phyloP scores from a whole-genome alignment of 768 basidiomycete species.

The Xerocomellus intermedius region DNA sequence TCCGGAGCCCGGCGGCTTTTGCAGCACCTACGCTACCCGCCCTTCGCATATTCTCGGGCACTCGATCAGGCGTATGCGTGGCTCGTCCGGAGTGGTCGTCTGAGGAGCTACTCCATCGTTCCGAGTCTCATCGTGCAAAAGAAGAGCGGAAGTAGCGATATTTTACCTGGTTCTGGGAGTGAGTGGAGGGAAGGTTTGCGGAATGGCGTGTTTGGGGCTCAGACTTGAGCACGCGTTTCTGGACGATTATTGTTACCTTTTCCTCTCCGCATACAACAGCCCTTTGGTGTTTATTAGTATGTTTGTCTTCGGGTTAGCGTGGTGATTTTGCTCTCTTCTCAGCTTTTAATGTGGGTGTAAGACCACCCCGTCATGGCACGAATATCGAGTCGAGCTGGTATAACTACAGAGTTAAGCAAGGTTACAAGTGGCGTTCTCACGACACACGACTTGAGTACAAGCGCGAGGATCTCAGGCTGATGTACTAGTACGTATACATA shows the following conservation, averaged over 20 bases:
- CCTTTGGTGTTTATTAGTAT: neutral
- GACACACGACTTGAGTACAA: too few species aligned
- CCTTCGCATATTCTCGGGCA: conserved; percentile 75
- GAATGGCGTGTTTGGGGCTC: conserved; percentile 43
- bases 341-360: neutral
- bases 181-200: conserved; percentile 52
- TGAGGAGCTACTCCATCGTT: conserved; percentile 63
- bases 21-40: conserved; percentile 55
- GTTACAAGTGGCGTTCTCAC: too few species aligned
- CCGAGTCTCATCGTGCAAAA: conserved; percentile 68
- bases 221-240: neutral
- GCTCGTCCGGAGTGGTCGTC: conserved; percentile 54
- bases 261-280: neutral
- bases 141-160: conserved; percentile 57
- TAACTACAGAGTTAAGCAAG: too few species aligned
- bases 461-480: too few species aligned
- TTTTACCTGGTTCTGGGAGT: conserved; percentile 48
- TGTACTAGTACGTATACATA: too few species aligned
- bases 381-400: too few species aligned
- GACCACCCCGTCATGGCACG: too few species aligned
- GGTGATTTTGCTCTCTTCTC: neutral
- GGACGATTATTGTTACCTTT: neutral
- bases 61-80: conserved; percentile 73
- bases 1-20: conserved; percentile 61
- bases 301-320: neutral